These are phyloP conservation scores for Clonostachys chloroleuca DNA, from an alignment of 2,329 filamentous ascomycete genomes.

Conservation along the genomic window DNA sequence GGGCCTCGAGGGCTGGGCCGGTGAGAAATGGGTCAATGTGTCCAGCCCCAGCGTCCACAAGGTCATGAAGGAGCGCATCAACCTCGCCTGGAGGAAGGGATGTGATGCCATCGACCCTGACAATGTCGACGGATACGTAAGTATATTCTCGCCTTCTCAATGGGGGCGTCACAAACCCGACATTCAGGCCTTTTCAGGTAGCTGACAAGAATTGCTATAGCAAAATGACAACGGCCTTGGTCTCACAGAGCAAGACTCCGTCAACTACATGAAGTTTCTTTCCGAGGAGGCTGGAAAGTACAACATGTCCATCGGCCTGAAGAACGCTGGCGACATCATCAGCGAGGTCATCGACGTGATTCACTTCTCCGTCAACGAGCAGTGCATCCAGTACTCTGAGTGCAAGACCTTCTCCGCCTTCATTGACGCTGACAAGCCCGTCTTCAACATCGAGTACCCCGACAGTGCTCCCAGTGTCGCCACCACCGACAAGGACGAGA, in stretches of 20 bases:
- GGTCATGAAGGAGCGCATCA: conserved; percentile 60
- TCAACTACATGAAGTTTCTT: conserved; percentile 58
- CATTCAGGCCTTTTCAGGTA: not conserved
- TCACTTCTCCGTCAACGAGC: conserved; percentile 67
- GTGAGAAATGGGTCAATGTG: conserved; percentile 63
- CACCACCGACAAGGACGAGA: conserved; percentile 20
- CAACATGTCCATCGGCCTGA: conserved; percentile 61
- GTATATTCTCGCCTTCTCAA: conserved; percentile 9
- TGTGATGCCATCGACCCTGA: conserved; percentile 69
- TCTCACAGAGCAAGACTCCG: conserved; percentile 50
- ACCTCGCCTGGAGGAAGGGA: conserved; percentile 54
- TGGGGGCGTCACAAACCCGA: no score
- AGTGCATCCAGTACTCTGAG: conserved; percentile 58
- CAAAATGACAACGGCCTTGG: conserved; percentile 59
- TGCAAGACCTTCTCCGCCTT: conserved; percentile 55
- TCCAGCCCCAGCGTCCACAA: conserved; percentile 51
- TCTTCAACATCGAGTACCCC: conserved; percentile 72
- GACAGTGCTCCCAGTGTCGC: conserved; percentile 40
- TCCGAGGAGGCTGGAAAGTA: conserved; percentile 44
- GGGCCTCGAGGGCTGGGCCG: conserved; percentile 57
- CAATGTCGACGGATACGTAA: conserved; percentile 63
- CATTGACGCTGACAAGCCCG: conserved; percentile 57
- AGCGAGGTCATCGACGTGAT: conserved; percentile 37
- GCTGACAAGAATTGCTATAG: conserved; percentile 11
- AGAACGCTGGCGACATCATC: conserved; percentile 63